These are phyloP conservation scores for Hymenoscyphus occultus DNA, from an alignment of 2,329 filamentous ascomycete genomes.

Conservation along the genomic window DNA sequence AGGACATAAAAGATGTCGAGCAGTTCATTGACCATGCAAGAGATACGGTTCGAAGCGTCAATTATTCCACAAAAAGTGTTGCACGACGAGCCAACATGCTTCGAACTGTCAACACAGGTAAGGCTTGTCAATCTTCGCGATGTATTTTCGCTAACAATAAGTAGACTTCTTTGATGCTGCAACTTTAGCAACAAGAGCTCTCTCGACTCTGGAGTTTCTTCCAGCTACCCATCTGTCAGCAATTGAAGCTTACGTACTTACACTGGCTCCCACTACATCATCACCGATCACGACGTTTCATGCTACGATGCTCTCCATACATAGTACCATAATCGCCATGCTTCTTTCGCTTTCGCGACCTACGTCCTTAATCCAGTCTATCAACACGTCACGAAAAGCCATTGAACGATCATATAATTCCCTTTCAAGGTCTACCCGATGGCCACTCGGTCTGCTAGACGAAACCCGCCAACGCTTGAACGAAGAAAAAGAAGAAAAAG, in stretches of 20 bases:
- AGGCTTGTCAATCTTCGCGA: slow-evolving; percentile 25
- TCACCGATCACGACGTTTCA: slow-evolving; percentile 73
- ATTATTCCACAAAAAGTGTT: slow-evolving; percentile 77
- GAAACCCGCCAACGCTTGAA: slow-evolving; percentile 80
- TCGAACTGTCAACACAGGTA: slow-evolving; percentile 61
- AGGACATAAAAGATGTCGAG: slow-evolving; percentile 83
- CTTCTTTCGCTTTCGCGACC: slow-evolving; percentile 77
- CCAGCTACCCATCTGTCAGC: slow-evolving; percentile 66
- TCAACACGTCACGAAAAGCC: slow-evolving; percentile 69
- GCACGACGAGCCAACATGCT: slow-evolving; percentile 76
- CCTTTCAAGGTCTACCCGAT: slow-evolving; percentile 69
- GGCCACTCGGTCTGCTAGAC: slow-evolving; percentile 79
- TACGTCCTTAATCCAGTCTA: slow-evolving; percentile 71
- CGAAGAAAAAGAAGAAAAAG: slow-evolving; percentile 80
- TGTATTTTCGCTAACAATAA: slow-evolving; percentile 32
- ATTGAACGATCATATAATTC: slow-evolving; percentile 77
- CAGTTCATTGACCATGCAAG: slow-evolving; percentile 88
- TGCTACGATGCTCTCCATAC: slow-evolving; percentile 72
- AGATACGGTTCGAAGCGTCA: slow-evolving; percentile 83
- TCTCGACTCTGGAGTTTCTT: slow-evolving; percentile 62
- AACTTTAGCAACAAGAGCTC: slow-evolving; percentile 50
- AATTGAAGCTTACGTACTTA: slow-evolving; percentile 67
- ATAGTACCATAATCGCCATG: slow-evolving; percentile 79
- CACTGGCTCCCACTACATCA: slow-evolving; percentile 64
- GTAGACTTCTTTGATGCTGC: slow-evolving; percentile 68